Evolutionary conservation across 805 yeast species (phyloP).

Genomic region (Grigorovia yakushimaensis): DNA sequence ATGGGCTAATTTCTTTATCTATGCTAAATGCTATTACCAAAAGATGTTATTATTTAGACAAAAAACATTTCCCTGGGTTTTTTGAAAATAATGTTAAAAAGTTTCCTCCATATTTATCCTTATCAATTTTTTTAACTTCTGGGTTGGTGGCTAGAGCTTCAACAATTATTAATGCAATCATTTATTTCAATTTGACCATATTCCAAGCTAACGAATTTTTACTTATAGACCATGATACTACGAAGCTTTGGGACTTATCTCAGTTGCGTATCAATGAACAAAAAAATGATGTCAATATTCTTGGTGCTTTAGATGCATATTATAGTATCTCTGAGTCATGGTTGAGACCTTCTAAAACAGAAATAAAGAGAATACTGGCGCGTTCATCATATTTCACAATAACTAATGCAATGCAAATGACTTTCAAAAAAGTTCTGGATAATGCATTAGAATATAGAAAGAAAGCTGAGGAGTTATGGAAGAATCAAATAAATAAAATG

Average conservation of each 20-base stretch:
- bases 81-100: constrained; percentile 1
- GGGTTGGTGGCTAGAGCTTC: constrained; percentile 7
- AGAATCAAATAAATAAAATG: constrained; percentile 1
- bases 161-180: constrained; percentile 3
- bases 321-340: constrained; percentile 6
- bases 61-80: constrained; percentile 11
- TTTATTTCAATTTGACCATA: constrained; percentile 4
- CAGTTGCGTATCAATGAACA: constrained; percentile 3
- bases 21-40: constrained; percentile 9
- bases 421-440: constrained; percentile 9
- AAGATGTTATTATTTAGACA: constrained; percentile 12
- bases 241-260: constrained; percentile 5
- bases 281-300: not conserved
- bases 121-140: not conserved
- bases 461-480: constrained; percentile 11
- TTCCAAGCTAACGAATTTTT: constrained; percentile 2
- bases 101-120: constrained; percentile 16
- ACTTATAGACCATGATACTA: not conserved
- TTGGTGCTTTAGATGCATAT: constrained; percentile 4
- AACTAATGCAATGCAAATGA: constrained; percentile 7
- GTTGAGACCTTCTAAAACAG: constrained; percentile 3
- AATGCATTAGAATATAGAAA: constrained; percentile 12
- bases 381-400: constrained; percentile 6
- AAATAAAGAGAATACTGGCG: constrained; percentile 3
- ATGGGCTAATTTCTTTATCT: constrained; percentile 10